Percentiles rank a stretch among this genome's conserved stretches.
phyloP scores from a whole-genome alignment of 202 grass and related monocot genomes.

The Carex sylvatica region DNA sequence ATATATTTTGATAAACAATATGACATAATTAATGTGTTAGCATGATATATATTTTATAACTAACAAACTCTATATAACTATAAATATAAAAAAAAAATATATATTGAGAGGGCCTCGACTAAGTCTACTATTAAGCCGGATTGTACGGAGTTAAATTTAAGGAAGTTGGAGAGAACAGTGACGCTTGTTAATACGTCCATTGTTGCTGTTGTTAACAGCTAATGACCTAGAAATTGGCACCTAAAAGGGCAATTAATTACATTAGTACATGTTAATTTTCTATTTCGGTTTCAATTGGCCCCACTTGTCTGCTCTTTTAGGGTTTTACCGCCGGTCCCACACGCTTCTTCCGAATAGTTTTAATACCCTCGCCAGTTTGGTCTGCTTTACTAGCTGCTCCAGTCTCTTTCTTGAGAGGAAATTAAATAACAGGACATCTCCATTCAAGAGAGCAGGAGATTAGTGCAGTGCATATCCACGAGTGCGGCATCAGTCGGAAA shows the following conservation, averaged over 20 bases:
- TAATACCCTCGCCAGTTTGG: not conserved
- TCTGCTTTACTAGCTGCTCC: not conserved
- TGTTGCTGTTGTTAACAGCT: slow-evolving; percentile 2
- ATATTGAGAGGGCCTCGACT: not conserved
- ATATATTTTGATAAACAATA: no score
- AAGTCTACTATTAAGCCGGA: not conserved
- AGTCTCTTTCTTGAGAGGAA: not conserved
- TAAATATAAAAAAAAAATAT: not conserved
- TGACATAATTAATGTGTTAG: no score
- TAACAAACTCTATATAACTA: not conserved
- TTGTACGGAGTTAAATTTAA: not conserved
- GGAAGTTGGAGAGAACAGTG: not conserved
- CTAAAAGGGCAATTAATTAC: slow-evolving; percentile 14
- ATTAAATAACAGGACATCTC: not conserved
- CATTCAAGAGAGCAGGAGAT: not conserved
- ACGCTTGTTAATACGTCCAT: not conserved
- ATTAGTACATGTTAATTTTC: slow-evolving; percentile 6
- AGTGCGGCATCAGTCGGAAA: not conserved
- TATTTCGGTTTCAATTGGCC: not conserved
- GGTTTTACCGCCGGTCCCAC: slow-evolving; percentile 4
- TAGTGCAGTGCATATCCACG: not conserved
- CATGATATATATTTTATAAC: no score
- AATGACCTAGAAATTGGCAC: not conserved
- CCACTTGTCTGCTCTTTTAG: slow-evolving; percentile 6
- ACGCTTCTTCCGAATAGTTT: not conserved